These are phyloP conservation scores for Penicillium silybi DNA, from an alignment of 495 filamentous ascomycete species.

Conservation along the genomic window DNA sequence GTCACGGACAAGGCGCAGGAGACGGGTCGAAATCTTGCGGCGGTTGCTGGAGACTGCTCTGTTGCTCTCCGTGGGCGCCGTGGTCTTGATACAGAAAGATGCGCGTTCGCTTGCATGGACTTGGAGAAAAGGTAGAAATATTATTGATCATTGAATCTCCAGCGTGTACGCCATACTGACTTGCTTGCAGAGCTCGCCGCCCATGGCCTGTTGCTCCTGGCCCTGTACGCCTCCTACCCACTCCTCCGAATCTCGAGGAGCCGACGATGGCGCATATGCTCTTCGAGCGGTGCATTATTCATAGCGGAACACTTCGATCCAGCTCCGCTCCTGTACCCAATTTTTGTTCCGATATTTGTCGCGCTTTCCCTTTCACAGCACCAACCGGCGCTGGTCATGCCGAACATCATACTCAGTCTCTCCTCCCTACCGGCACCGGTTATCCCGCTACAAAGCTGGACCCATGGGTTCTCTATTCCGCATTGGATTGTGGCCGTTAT, in stretches of 20 bases:
- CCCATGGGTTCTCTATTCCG: slow-evolving; percentile 52
- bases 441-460: slow-evolving; percentile 57
- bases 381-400: slow-evolving; percentile 54
- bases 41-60: slow-evolving; percentile 42
- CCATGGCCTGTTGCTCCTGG: slow-evolving; percentile 36
- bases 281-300: slow-evolving; percentile 32
- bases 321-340: slow-evolving; percentile 84
- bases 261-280: slow-evolving; percentile 25
- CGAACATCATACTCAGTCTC: slow-evolving; percentile 78
- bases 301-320: slow-evolving; percentile 81
- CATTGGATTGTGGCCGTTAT: slow-evolving; percentile 73
- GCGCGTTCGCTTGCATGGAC: slow-evolving; percentile 33
- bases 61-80: slow-evolving; percentile 41
- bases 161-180: not conserved
- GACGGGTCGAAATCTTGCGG: slow-evolving; percentile 42
- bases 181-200: slow-evolving; percentile 44
- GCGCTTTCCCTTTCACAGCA: slow-evolving; percentile 68
- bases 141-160: not conserved
- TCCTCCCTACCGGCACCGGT: slow-evolving; percentile 69
- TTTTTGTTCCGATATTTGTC: slow-evolving; percentile 69
- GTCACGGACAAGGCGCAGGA: slow-evolving; percentile 28
- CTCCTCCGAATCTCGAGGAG: slow-evolving; percentile 25
- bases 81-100: slow-evolving; percentile 32
- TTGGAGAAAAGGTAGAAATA: slow-evolving; percentile 40
- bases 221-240: slow-evolving; percentile 48